Evolutionary conservation across 352 stramenopile genomes (phyloP), one percentile per base, ranked within the genome.

Genomic region (Phytophthora cryptogea): DNA sequence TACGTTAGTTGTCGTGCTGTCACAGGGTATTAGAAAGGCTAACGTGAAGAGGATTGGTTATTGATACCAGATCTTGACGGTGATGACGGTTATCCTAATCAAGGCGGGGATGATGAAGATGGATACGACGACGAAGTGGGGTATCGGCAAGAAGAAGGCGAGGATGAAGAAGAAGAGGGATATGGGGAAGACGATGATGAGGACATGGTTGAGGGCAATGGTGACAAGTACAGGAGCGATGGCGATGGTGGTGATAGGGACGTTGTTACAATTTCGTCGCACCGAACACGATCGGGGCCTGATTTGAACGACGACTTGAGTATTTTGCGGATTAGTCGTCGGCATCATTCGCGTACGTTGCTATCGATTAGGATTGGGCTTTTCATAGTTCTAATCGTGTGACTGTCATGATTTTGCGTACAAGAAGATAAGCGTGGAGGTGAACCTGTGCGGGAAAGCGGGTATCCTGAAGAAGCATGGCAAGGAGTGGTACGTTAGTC

Each of bases 221-320:
- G 50, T 20, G 69, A 47, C 26, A 67, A 63, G 27, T 60, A 66
- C 20, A 59, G 37, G 26, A 43, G 30, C 17, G 36, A 54, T 10
- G 13, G 2, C 26, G 36, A 23, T 33, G 41, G 23, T 13, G 42
- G 17, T 8, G 42, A 40, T 30, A 78, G 59, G 44, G 63, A 59
- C 58, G 54, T 52, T 36, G 44, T 50, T 36, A 70, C 44, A 36
- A 61, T 40, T 35, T 61, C 74, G n/a, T 84, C 77, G 9, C 52
- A 59, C 2, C 53, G 56, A 23, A 27, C 52, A 31, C 59, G 37
- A 5, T 20, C 28, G 4, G 32, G 31, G 2, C 28, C 53, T 28
- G 53, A 61, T 53, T 23, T 81, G 2, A 88, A 76, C 27, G 79
- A 88, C 3, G 81, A 90, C 42, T 82, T 90, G 52, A 86, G 77